These are phyloP conservation scores for Ceratocystis alfenasii DNA, from an alignment of 2,329 filamentous ascomycete genomes.

Conservation along the genomic window DNA sequence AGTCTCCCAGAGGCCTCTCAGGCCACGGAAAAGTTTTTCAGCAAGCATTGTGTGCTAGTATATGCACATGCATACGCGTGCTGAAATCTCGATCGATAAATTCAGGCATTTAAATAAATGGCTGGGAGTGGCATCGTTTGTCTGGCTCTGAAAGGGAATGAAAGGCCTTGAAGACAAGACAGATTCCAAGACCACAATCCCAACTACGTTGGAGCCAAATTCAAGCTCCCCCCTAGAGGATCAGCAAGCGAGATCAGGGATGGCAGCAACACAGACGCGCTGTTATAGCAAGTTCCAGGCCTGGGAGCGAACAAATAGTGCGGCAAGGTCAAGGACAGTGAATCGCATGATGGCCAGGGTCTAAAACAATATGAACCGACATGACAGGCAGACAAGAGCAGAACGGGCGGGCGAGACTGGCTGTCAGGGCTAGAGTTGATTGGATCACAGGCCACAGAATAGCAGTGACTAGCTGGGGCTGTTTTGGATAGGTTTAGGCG, in stretches of 20 bases:
- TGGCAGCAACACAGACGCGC: slow-evolving; percentile 7
- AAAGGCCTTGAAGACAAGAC: too few relatives aligned
- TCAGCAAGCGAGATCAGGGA: slow-evolving; percentile 6
- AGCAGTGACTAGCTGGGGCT: neutral
- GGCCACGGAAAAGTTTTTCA: neutral
- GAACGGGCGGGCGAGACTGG: too few relatives aligned
- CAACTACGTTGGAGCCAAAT: neutral
- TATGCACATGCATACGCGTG: neutral
- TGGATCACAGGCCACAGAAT: neutral
- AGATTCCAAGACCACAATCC: too few relatives aligned
- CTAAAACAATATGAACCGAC: neutral
- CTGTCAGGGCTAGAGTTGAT: too few relatives aligned
- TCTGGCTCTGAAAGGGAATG: too few relatives aligned
- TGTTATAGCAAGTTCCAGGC: neutral
- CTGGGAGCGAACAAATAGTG: neutral
- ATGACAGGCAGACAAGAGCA: too few relatives aligned
- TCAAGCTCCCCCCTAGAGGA: neutral
- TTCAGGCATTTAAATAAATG: neutral
- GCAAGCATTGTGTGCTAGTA: neutral
- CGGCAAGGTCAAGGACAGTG: neutral
- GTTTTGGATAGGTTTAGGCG: neutral
- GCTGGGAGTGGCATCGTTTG: too few relatives aligned
- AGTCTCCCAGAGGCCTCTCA: neutral
- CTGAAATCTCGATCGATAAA: neutral
- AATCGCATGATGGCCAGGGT: neutral